Percentiles rank a stretch among this genome's conserved stretches.
Conservation (phyloP, 257 asterid genomes). For the Gentiana straminea region DNA sequence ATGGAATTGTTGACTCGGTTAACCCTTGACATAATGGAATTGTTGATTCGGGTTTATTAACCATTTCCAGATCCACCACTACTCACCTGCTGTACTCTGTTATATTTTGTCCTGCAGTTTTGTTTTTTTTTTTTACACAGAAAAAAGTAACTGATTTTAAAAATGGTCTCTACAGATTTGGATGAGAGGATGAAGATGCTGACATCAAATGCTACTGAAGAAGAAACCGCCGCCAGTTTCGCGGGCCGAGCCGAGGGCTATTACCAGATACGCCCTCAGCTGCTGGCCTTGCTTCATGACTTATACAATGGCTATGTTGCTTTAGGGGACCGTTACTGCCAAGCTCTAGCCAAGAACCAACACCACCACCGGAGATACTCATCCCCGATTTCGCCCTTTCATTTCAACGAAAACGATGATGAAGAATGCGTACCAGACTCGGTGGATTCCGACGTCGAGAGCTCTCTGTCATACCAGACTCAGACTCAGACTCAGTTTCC, state of each 20-base stretch:
- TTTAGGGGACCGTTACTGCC: slow-evolving; percentile 78
- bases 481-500: slow-evolving; percentile 27
- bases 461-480: slow-evolving; percentile 57
- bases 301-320: slow-evolving; percentile 72
- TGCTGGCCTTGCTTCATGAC: slow-evolving; percentile 56
- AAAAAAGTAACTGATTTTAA: too few relatives aligned
- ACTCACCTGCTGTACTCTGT: too few relatives aligned
- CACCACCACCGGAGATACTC: slow-evolving; percentile 31
- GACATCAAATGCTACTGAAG: slow-evolving; percentile 27
- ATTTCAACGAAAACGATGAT: slow-evolving; percentile 20
- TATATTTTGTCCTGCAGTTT: too few relatives aligned
- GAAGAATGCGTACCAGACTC: slow-evolving; percentile 30
- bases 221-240: slow-evolving; percentile 49
- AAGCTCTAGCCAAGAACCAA: slow-evolving; percentile 52
- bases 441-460: slow-evolving; percentile 70
- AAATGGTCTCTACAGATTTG: slow-evolving; percentile 36
- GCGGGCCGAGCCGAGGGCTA: slow-evolving; percentile 67
- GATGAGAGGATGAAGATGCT: slow-evolving; percentile 72
- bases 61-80: too few relatives aligned
- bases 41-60: too few relatives aligned
- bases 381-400: slow-evolving; percentile 34
- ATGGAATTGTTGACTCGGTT: too few relatives aligned
- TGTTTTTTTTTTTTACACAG: too few relatives aligned
- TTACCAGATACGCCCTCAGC: slow-evolving; percentile 84
- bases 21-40: too few relatives aligned